Evolutionary conservation across 768 basidiomycete genomes (phyloP).

Genomic region (Kwoniella mangroviensis): DNA sequence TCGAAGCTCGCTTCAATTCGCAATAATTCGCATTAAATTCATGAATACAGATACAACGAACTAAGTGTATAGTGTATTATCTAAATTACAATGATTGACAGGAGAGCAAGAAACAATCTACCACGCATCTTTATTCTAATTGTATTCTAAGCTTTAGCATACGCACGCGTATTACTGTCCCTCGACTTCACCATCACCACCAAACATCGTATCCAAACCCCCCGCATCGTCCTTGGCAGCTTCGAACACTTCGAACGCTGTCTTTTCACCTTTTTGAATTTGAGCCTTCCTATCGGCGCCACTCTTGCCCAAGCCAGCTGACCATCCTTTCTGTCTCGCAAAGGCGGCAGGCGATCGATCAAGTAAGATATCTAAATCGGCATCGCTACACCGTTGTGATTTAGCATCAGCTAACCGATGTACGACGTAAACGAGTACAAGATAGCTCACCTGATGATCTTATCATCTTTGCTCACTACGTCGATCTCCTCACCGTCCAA

Average conservation of each 20-base stretch:
- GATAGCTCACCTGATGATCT: constrained; percentile 64
- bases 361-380: constrained; percentile 76
- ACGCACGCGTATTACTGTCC: constrained; percentile 23
- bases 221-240: constrained; percentile 53
- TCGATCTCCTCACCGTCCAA: constrained; percentile 88
- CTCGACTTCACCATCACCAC: constrained; percentile 47
- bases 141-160: neutral
- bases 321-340: constrained; percentile 55
- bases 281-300: constrained; percentile 31
- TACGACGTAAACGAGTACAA: neutral
- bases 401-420: constrained; percentile 1
- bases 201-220: constrained; percentile 52
- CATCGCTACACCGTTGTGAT: constrained; percentile 63
- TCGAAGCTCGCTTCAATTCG: too few relatives aligned
- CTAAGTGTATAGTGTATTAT: neutral
- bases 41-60: neutral
- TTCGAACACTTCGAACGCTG: constrained; percentile 55
- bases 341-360: constrained; percentile 64
- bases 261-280: constrained; percentile 50
- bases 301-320: constrained; percentile 46
- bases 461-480: constrained; percentile 74
- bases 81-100: neutral
- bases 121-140: neutral
- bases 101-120: neutral
- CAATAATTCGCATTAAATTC: too few relatives aligned